Evolutionary conservation across 441 rosid genomes (phyloP), one percentile per base, ranked within the genome.

Genomic region (Croton setiger): DNA sequence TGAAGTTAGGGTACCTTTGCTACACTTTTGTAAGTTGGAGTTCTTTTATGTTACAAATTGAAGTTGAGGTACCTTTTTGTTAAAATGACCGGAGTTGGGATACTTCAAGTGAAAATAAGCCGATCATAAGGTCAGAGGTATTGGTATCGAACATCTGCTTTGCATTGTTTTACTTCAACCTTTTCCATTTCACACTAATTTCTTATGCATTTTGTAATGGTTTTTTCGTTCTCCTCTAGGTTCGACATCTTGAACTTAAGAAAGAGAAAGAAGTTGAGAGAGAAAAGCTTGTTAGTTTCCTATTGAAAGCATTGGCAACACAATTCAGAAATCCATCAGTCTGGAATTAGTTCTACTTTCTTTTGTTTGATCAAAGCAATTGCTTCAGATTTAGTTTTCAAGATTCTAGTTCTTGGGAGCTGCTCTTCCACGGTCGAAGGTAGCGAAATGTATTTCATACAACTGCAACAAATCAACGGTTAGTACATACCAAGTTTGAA

Each of bases 181-280:
- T n/a, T n/a, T n/a, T n/a, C n/a, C n/a, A n/a, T n/a, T n/a, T n/a
- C n/a, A n/a, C n/a, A n/a, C n/a, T n/a, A n/a, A n/a, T n/a, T n/a
- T n/a, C n/a, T n/a, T n/a, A n/a, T n/a, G n/a, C n/a, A n/a, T n/a
- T n/a, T n/a, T n/a, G n/a, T n/a, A n/a, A n/a, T n/a, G n/a, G n/a
- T 14, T 37, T 2, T 15, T 23, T 79, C 52, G 64, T 12, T 37
- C 41, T 4, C 41, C 41, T 37, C 13, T 79, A 91, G 99, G 94
- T 92, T 67, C 89, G 96, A 5, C 93, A 91, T 75, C 86, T 91
- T 57, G 99, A 90, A 70, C 80, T 80, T 64, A 94, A 92, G 82
- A 90, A 72, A 79, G 92, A 84, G 82, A 94, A 88, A 84, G 89
- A 83, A 63, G 90, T 94, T 33, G 64, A 79, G 76, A 90, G 88